Evolutionary conservation across 768 basidiomycete species (phyloP).

Genomic region (Boletus pseudopeckii): DNA sequence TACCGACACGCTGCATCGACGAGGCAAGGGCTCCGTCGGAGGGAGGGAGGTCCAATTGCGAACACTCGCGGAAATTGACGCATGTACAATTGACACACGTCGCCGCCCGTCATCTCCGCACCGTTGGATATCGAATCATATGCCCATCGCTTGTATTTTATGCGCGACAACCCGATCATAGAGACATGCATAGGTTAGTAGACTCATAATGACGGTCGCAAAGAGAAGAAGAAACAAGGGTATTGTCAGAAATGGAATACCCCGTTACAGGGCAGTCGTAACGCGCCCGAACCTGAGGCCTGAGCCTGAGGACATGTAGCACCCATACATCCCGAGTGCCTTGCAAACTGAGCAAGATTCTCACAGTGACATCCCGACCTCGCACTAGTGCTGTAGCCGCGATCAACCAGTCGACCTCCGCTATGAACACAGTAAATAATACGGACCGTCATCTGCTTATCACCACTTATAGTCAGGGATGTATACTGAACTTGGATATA

Average conservation of each 20-base stretch:
- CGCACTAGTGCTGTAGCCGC: slow-evolving; percentile 6
- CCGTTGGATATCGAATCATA: not conserved
- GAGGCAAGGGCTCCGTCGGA: slow-evolving; percentile 15
- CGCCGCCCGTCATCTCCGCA: not conserved
- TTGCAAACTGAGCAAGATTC: too few species aligned
- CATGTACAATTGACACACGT: not conserved
- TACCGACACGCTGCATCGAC: slow-evolving; percentile 24
- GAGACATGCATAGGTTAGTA: not conserved
- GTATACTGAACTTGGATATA: not conserved
- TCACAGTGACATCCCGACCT: too few species aligned
- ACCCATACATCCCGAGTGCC: not conserved
- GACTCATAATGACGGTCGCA: not conserved
- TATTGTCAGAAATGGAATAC: not conserved
- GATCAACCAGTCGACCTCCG: slow-evolving; percentile 2
- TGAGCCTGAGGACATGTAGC: not conserved
- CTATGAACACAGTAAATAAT: not conserved
- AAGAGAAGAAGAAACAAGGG: not conserved
- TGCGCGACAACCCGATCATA: not conserved
- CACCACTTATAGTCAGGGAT: not conserved
- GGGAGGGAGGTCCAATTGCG: not conserved
- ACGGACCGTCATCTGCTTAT: slow-evolving; percentile 4
- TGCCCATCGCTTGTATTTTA: not conserved
- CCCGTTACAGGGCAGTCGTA: not conserved
- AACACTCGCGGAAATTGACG: slow-evolving; percentile 10
- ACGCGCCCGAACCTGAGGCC: too few species aligned